phyloP scores from a whole-genome alignment of 306 rosid genomes.

The Alnus glutinosa region DNA sequence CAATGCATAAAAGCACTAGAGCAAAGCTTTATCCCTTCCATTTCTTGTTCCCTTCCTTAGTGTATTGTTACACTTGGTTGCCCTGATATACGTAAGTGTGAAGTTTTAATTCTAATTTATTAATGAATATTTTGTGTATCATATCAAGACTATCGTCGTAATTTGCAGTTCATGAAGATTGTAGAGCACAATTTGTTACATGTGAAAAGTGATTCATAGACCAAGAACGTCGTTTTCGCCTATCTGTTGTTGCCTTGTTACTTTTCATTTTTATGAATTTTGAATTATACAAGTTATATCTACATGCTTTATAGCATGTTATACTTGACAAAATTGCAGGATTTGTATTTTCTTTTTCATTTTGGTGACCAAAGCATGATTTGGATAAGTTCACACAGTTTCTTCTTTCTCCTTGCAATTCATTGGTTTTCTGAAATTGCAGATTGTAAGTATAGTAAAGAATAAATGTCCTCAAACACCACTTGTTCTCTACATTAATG shows the following conservation, averaged over 20 bases:
- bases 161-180: background rate
- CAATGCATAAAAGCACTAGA: background rate
- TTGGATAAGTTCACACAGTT: slow-evolving; percentile 1
- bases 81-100: background rate
- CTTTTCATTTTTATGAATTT: background rate
- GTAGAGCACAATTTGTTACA: background rate
- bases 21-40: background rate
- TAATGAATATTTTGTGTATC: background rate
- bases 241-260: background rate
- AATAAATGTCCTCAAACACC: slow-evolving; percentile 74
- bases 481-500: slow-evolving; percentile 89
- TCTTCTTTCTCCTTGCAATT: slow-evolving; percentile 13
- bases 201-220: background rate
- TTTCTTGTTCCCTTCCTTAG: background rate
- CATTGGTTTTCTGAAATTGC: slow-evolving; percentile 31
- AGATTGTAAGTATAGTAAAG: slow-evolving; percentile 76
- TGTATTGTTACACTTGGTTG: background rate
- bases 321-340: background rate
- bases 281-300: background rate
- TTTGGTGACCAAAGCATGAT: slow-evolving; percentile 4
- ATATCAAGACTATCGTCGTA: background rate
- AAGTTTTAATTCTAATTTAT: background rate
- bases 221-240: background rate
- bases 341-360: background rate
- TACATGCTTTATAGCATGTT: background rate